These are phyloP conservation scores for Claviceps pazoutovae DNA, from an alignment of 2,329 filamentous ascomycete species.

Conservation along the genomic window DNA sequence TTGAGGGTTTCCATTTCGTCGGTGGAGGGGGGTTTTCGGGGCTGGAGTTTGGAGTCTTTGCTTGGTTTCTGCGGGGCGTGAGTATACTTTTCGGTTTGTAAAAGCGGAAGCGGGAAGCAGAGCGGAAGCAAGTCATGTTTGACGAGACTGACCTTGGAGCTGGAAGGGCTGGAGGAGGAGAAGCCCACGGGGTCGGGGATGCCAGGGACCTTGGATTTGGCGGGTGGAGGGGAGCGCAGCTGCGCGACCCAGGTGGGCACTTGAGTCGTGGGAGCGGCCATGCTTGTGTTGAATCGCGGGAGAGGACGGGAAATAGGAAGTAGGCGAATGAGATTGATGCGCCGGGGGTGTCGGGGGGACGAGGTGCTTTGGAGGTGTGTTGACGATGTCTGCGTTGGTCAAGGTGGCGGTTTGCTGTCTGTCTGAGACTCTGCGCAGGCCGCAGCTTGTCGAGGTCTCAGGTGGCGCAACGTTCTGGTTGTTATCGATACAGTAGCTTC, in stretches of 20 bases:
- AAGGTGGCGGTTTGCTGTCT: neutral
- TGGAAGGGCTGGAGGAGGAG: constrained; percentile 40
- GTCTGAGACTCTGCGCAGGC: too few species aligned
- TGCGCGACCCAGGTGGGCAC: constrained; percentile 70
- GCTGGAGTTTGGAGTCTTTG: constrained; percentile 34
- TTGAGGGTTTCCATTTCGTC: constrained; percentile 92
- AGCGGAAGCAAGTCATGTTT: neutral
- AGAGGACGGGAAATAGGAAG: neutral
- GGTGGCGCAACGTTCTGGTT: neutral
- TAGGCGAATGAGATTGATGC: neutral
- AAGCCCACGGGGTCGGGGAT: constrained; percentile 83
- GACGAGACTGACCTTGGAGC: constrained; percentile 39
- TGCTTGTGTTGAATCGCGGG: neutral
- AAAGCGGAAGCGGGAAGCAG: neutral
- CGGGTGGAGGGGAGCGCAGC: constrained; percentile 54
- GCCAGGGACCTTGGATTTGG: constrained; percentile 50
- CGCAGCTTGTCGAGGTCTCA: too few species aligned
- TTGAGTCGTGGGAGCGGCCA: constrained; percentile 22
- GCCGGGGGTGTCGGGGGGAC: neutral
- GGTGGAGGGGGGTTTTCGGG: constrained; percentile 53
- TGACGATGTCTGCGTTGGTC: neutral
- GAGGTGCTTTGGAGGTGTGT: neutral
- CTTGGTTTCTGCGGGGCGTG: constrained; percentile 29
- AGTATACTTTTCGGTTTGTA: neutral
- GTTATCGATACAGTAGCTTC: constrained; percentile 3